Evolutionary conservation across 306 rosid genomes (phyloP).

Genomic region (Castanospermum australe): DNA sequence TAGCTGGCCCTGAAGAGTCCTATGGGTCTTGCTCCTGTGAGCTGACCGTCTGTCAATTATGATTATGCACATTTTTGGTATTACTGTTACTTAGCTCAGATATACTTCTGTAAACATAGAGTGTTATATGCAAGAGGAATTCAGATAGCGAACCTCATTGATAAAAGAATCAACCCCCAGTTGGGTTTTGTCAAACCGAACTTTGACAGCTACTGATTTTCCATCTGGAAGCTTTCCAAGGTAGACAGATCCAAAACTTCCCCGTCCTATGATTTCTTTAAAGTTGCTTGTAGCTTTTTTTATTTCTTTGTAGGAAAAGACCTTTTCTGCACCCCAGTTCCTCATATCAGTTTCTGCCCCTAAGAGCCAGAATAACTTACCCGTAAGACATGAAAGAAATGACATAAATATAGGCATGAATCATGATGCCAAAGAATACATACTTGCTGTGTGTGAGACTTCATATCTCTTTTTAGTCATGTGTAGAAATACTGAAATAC

Average conservation of each 20-base stretch:
- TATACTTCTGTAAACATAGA: neutral
- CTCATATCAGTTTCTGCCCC: constrained; percentile 58
- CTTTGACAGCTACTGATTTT: constrained; percentile 85
- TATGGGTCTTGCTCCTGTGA: neutral
- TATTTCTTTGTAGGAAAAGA: constrained; percentile 79
- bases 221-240: constrained; percentile 79
- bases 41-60: neutral
- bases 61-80: neutral
- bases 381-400: neutral
- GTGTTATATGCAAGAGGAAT: neutral
- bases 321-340: constrained; percentile 81
- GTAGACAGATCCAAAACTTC: constrained; percentile 93
- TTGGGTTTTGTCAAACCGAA: constrained; percentile 80
- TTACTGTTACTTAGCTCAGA: constrained; percentile 4
- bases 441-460: constrained; percentile 55
- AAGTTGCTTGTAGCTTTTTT: constrained; percentile 80
- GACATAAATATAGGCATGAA: neutral
- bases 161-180: constrained; percentile 89
- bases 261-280: constrained; percentile 81
- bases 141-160: constrained; percentile 67
- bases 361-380: constrained; percentile 19
- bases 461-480: constrained; percentile 51
- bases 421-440: constrained; percentile 6
- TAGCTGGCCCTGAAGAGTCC: neutral
- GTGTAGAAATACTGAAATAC: constrained; percentile 42